Base-by-base conservation (phyloP, 2,329 filamentous ascomycete species). In the Keithomyces neogunnii region DNA sequence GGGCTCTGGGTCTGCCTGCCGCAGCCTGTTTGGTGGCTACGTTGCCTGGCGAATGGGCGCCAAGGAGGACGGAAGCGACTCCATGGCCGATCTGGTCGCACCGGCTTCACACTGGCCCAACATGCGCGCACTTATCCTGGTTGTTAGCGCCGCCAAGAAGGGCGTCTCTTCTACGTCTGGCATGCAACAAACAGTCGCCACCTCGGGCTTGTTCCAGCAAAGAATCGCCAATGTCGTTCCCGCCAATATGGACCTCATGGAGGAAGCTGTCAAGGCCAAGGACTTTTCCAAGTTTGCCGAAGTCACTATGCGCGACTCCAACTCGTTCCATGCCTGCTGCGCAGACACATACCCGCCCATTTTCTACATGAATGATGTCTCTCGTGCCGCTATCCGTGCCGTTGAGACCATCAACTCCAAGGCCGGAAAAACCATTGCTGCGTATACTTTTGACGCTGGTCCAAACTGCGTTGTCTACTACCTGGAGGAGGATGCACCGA, bases 391-490 rank as follows among this genome's bases (percentile, higher is more conserved):
- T 5, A 89, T 99, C 54, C 80, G 89, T 49, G 84, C 89, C 13
- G 91, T 96, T 32, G 90, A 99, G 73, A 80, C 84, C 59, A 88
- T 97, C 72, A 99, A 99, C 65, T 77, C 77, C 50, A 78, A 79
- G 29, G 89, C 87, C 4, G 90, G 89, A 50, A 85, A 83, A 71
- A 84, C 81, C 0, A 79, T 97, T 19, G 90, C 89, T 3, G 93
- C 93, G 3, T 99, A 99, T 69, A 99, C 93, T 0, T 99, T 97
- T 63, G 93, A 99, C 65, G 93, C 93, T 0, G 93, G 93, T 49
- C 93, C 93, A 50, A 99, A 99, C 71, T 90, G 90, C 40, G 95
- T 99, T 48, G 83, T 99, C 48, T 99, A 99, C 76, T 97, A 95
- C 65, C 80, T 91, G 40, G 87, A 91, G 65, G 78, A 91, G 74